Evolutionary conservation across 495 filamentous ascomycete species (phyloP), one percentile per base, ranked within the genome.

Genomic region (Penicillium fimorum): DNA sequence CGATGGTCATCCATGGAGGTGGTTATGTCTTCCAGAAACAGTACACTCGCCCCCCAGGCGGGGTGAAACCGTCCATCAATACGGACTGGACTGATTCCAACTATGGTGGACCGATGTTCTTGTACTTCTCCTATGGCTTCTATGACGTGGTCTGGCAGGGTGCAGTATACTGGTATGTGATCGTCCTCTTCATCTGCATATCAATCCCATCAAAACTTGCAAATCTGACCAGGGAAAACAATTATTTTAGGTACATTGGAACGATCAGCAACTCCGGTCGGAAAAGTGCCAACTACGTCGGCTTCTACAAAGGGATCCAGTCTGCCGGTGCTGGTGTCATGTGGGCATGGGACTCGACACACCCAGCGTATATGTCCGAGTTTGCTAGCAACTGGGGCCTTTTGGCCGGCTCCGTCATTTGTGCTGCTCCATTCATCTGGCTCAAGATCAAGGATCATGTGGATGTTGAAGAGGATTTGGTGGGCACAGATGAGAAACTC

Each of bases 291-390:
- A 92, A 94, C 78, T 86, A 90, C 60, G 83, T 88, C 17, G 91
- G 91, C 42, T 95, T 91, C 77, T 94, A 94, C 80, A 94, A 94
- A 64, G 89, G 88, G 30, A 84, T 96, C 58, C 91, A 95, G 70
- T 91, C 88, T 24, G 88, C 88, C 12, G 91, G 90, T 44, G 82
- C 85, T 5, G 90, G 88, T 17, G 79, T 94, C 50, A 86, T 86
- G 55, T 93, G 84, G 82, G 78, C 83, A 15, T 65, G 89, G 47
- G 90, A 95, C 56, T 78, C 78, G 10, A 50, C 79, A 17, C 74
- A 79, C 41, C 76, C 75, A 17, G 74, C 84, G 5, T 93, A 81
- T 67, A 77, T 82, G 65, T 70, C 59, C 18, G 69, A 72, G 12
- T 70, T 73, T 54, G 69, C 64, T 13, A 72, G 71, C 15, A 75